phyloP scores from a whole-genome alignment of 352 stramenopile species.

The Phytophthora multivora region DNA sequence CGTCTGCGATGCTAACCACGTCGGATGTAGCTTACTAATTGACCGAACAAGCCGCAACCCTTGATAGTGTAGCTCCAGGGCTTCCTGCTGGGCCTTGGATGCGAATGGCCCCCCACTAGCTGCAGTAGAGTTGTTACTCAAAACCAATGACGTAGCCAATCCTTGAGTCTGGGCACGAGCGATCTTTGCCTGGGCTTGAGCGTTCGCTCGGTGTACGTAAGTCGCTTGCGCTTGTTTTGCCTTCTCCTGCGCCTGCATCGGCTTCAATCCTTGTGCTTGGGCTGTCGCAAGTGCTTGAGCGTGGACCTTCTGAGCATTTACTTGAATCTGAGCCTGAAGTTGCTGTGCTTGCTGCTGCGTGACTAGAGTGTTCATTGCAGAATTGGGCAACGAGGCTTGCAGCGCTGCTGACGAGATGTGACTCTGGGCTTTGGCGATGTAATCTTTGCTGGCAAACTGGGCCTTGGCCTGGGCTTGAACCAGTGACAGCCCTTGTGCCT shows the following conservation, averaged over 20 bases:
- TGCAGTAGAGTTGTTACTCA: conserved; percentile 17
- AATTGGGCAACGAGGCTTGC: conserved; percentile 53
- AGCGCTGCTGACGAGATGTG: conserved; percentile 73
- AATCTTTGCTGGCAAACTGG: conserved; percentile 89
- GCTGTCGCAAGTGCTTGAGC: conserved; percentile 86
- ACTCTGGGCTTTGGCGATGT: conserved; percentile 88
- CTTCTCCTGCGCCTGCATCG: conserved; percentile 87
- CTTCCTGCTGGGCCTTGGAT: conserved; percentile 83
- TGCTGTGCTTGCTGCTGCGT: conserved; percentile 87
- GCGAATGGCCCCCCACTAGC: conserved; percentile 52
- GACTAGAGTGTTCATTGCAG: conserved; percentile 58
- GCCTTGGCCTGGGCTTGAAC: conserved; percentile 88
- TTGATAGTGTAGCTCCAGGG: conserved; percentile 95
- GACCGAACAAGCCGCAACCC: conserved; percentile 92
- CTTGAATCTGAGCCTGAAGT: conserved; percentile 87
- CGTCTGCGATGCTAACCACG: conserved; percentile 87
- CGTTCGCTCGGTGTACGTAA: conserved; percentile 87
- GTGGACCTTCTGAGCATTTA: conserved; percentile 90
- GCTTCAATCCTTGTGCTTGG: conserved; percentile 85
- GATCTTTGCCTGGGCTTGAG: conserved; percentile 87
- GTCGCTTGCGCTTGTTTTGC: conserved; percentile 90
- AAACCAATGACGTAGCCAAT: conserved; percentile 43
- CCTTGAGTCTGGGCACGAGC: conserved; percentile 73
- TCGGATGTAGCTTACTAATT: conserved; percentile 89
- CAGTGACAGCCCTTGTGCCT: conserved; percentile 85